A percentile compares a stretch with the other conserved stretches of the same genome.
phyloP scores from a whole-genome alignment of 1,284 basidiomycete genomes.

The Flammula alnicola region DNA sequence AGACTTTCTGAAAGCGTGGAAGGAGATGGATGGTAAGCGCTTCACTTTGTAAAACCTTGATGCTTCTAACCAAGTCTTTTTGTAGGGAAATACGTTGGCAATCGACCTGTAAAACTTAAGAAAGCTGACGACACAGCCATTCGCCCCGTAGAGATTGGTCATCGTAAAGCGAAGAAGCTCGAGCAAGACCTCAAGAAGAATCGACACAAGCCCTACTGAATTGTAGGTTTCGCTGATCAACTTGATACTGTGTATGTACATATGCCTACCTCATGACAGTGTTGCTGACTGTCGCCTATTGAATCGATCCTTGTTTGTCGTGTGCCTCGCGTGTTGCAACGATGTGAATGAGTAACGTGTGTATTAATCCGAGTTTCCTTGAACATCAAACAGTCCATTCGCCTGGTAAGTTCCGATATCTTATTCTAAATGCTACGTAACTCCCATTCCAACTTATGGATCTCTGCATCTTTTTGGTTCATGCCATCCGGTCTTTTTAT shows the following conservation, averaged over 20 bases:
- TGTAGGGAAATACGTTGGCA: slow-evolving; percentile 95
- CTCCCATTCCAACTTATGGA: no score
- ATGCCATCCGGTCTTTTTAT: no score
- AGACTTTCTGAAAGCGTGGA: slow-evolving; percentile 98
- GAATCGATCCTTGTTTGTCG: slow-evolving; percentile 8
- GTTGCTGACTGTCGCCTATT: slow-evolving; percentile 16
- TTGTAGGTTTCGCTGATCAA: neutral
- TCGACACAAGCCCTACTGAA: slow-evolving; percentile 45
- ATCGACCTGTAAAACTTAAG: slow-evolving; percentile 90
- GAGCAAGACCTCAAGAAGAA: slow-evolving; percentile 86
- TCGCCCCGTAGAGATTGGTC: slow-evolving; percentile 91
- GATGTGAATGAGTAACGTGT: no score
- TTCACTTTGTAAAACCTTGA: neutral
- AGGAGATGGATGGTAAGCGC: slow-evolving; percentile 94
- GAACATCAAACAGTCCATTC: no score
- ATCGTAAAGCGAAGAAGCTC: slow-evolving; percentile 83
- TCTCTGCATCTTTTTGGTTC: no score
- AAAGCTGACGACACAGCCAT: slow-evolving; percentile 86
- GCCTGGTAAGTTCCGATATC: no score
- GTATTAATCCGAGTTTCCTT: no score
- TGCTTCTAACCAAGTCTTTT: neutral
- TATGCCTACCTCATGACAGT: slow-evolving; percentile 18
- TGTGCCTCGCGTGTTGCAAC: no score
- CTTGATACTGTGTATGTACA: slow-evolving; percentile 23
- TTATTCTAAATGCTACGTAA: no score